phyloP scores from a whole-genome alignment of 805 yeast genomes.

The Nakazawaea ernobii region DNA sequence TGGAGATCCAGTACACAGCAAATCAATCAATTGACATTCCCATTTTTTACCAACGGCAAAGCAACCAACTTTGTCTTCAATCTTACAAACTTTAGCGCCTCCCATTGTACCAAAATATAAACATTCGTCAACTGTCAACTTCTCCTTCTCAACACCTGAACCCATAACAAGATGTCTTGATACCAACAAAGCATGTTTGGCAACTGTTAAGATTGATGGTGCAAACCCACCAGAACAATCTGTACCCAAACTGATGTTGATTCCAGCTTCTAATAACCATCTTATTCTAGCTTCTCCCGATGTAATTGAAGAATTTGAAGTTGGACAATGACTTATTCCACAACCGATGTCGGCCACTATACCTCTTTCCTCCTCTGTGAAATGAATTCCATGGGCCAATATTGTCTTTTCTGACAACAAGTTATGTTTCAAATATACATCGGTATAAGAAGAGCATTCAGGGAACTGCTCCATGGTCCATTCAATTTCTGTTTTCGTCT shows the following conservation, averaged over 20 bases:
- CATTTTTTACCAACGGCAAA: slow-evolving; percentile 75
- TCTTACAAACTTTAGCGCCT: slow-evolving; percentile 72
- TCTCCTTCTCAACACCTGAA: slow-evolving; percentile 35
- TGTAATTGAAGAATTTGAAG: slow-evolving; percentile 80
- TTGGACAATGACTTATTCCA: slow-evolving; percentile 91
- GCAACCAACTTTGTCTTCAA: slow-evolving; percentile 56
- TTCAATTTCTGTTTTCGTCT: slow-evolving; percentile 67
- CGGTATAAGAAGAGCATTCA: slow-evolving; percentile 59
- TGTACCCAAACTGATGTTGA: slow-evolving; percentile 78
- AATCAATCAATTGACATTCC: slow-evolving; percentile 76
- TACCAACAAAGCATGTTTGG: slow-evolving; percentile 65
- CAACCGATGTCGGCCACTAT: slow-evolving; percentile 48
- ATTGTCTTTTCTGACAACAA: slow-evolving; percentile 63
- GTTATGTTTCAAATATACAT: slow-evolving; percentile 63
- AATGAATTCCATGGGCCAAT: slow-evolving; percentile 85
- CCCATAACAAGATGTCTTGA: slow-evolving; percentile 68
- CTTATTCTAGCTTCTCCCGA: slow-evolving; percentile 87
- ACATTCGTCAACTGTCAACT: slow-evolving; percentile 63
- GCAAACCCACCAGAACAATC: slow-evolving; percentile 77
- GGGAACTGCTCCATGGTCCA: slow-evolving; percentile 76
- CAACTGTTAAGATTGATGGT: slow-evolving; percentile 56
- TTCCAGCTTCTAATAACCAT: slow-evolving; percentile 54
- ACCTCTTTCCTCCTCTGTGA: slow-evolving; percentile 57
- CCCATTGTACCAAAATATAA: slow-evolving; percentile 82
- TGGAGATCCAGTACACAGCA: slow-evolving; percentile 46